A percentile compares a stretch with the other conserved stretches of the same genome.
Evolutionary conservation across 345 rosid species (phyloP).

Genomic region (Cardiospermum halicacabum): DNA sequence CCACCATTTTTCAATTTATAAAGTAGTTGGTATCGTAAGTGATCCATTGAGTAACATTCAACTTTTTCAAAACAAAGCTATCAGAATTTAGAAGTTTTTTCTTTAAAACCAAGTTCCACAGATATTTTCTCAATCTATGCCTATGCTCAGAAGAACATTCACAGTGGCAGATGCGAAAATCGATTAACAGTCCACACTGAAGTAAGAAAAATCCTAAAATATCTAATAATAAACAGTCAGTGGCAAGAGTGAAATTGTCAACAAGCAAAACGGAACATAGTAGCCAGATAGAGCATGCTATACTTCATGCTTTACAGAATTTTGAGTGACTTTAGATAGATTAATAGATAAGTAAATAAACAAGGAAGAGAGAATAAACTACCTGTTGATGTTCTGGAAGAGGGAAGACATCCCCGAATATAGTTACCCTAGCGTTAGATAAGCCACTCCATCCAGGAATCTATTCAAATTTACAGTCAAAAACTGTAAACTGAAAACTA

Average conservation of each 20-base stretch:
- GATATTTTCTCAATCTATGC: background rate
- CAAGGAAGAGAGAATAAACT: background rate
- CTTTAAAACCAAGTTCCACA: background rate
- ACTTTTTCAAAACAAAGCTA: background rate
- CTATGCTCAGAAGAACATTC: background rate
- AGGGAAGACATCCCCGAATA: conserved; percentile 90
- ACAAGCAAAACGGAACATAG: background rate
- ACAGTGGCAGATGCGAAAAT: background rate
- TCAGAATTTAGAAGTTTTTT: background rate
- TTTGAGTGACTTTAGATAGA: background rate
- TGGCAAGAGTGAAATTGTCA: background rate
- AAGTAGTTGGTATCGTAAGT: background rate
- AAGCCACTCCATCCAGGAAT: conserved; percentile 99
- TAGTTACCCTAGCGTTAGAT: conserved; percentile 94
- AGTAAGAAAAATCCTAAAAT: background rate
- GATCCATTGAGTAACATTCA: background rate
- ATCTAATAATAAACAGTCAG: conserved; percentile 1
- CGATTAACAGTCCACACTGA: background rate
- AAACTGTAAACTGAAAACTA: conserved; percentile 16
- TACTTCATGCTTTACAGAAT: background rate
- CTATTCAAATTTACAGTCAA: conserved; percentile 37
- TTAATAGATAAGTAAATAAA: background rate
- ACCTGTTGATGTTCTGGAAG: conserved; percentile 90
- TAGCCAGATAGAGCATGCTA: background rate
- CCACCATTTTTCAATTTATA: background rate